These are phyloP conservation scores for Rhizopus microsporus DNA, from an alignment of 371 early-diverging fungal species.

Conservation along the genomic window DNA sequence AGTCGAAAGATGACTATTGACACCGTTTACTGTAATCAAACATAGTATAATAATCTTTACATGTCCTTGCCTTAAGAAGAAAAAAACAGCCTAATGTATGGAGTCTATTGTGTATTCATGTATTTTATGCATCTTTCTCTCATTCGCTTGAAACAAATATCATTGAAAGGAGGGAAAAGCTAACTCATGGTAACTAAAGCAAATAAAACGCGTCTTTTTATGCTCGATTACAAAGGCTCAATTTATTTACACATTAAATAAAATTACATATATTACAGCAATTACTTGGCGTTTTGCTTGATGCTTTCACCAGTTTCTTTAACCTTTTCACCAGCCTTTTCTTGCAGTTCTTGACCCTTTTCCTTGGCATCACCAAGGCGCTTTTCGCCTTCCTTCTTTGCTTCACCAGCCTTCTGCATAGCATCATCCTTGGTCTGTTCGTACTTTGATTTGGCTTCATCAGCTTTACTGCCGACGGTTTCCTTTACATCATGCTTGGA, in stretches of 20 bases:
- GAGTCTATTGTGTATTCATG: too few species aligned
- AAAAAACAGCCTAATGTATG: too few species aligned
- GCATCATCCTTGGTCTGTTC: conserved; percentile 15
- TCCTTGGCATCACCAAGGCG: conserved; percentile 15
- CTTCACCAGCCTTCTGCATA: conserved; percentile 10
- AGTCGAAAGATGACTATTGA: too few species aligned
- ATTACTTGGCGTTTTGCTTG: conserved; percentile 17
- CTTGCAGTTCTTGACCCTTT: conserved; percentile 22
- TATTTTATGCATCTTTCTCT: too few species aligned
- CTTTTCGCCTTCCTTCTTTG: conserved; percentile 13
- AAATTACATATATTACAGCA: too few species aligned
- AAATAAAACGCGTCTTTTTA: not conserved
- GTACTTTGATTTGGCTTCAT: conserved; percentile 19
- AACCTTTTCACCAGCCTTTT: conserved; percentile 22
- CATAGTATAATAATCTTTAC: too few species aligned
- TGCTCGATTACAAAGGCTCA: conserved; percentile 3
- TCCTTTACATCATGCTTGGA: conserved; percentile 3
- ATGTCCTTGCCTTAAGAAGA: too few species aligned
- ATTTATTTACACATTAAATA: not conserved
- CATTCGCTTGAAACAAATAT: too few species aligned
- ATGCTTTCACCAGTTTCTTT: conserved; percentile 22
- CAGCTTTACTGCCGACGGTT: conserved; percentile 6
- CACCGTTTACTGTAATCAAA: too few species aligned
- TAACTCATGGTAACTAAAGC: too few species aligned
- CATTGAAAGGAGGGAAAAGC: too few species aligned